phyloP scores from a whole-genome alignment of 139 green algal genomes.

The Chlorella sp. region DNA sequence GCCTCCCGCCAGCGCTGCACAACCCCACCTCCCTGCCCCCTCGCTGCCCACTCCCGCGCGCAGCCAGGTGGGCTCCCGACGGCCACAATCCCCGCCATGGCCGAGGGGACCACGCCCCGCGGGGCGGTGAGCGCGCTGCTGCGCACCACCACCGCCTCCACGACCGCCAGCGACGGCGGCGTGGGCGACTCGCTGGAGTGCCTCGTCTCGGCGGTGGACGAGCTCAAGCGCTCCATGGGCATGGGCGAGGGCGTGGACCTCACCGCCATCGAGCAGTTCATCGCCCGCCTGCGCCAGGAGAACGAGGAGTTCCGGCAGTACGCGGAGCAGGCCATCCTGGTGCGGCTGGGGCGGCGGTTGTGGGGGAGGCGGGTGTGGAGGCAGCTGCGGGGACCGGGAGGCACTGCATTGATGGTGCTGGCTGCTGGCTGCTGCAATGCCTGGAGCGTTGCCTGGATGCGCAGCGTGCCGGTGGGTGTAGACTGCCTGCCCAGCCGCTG shows the following conservation, averaged over 20 bases:
- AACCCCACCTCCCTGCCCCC: no score
- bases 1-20: no score
- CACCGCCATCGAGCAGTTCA: constrained; percentile 27
- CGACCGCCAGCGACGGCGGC: not conserved
- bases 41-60: no score
- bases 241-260: constrained; percentile 31
- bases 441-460: not conserved
- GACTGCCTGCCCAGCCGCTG: not conserved
- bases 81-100: no score
- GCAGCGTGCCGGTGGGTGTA: no score
- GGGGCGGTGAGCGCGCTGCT: not conserved
- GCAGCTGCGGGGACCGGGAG: no score
- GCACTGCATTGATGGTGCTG: not conserved
- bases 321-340: constrained; percentile 47
- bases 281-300: constrained; percentile 36
- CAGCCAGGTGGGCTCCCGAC: no score
- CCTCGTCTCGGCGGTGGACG: constrained; percentile 43
- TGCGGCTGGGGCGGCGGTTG: constrained; percentile 5
- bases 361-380: not conserved
- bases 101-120: no score
- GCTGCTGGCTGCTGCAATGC: not conserved
- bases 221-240: constrained; percentile 44
- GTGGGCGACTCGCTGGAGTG: constrained; percentile 35
- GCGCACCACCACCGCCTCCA: no score
- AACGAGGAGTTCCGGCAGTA: constrained; percentile 42